These are phyloP conservation scores for Ogataea henricii DNA, from an alignment of 805 yeast species.

Conservation along the genomic window DNA sequence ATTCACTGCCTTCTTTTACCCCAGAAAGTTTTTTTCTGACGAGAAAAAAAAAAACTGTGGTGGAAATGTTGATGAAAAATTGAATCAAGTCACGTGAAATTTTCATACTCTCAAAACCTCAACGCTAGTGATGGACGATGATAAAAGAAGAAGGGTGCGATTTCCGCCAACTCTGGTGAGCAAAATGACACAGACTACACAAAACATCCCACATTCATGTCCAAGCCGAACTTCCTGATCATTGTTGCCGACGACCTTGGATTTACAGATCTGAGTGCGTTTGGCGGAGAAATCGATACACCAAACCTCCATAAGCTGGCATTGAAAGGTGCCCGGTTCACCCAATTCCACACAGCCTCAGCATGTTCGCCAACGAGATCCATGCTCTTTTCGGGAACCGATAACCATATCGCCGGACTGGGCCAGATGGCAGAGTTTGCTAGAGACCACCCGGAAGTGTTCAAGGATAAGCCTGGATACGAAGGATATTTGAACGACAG, in stretches of 20 bases:
- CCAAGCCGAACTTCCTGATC: conserved; percentile 50
- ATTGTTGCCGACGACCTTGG: conserved; percentile 66
- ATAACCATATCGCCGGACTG: conserved; percentile 60
- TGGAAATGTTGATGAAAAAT: not conserved
- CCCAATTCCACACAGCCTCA: conserved; percentile 63
- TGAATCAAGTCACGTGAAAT: conserved; percentile 1
- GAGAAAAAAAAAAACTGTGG: not conserved
- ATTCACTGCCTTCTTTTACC: not conserved
- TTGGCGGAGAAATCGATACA: conserved; percentile 60
- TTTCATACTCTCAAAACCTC: not conserved
- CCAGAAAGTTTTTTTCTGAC: not conserved
- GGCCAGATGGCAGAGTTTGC: conserved; percentile 59
- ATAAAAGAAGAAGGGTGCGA: too few relatives aligned
- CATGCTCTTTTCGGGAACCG: conserved; percentile 61
- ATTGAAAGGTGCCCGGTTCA: conserved; percentile 47
- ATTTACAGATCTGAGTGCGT: conserved; percentile 54
- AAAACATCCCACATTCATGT: too few relatives aligned
- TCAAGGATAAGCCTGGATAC: conserved; percentile 52
- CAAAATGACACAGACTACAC: not conserved
- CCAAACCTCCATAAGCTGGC: conserved; percentile 53
- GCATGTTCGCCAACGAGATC: conserved; percentile 69
- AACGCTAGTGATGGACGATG: not conserved
- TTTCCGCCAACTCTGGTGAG: too few relatives aligned
- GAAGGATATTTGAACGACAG: conserved; percentile 54
- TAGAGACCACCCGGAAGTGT: conserved; percentile 38